Evolutionary conservation across 331 rosid species (phyloP).

Genomic region (Spiraea crenata): DNA sequence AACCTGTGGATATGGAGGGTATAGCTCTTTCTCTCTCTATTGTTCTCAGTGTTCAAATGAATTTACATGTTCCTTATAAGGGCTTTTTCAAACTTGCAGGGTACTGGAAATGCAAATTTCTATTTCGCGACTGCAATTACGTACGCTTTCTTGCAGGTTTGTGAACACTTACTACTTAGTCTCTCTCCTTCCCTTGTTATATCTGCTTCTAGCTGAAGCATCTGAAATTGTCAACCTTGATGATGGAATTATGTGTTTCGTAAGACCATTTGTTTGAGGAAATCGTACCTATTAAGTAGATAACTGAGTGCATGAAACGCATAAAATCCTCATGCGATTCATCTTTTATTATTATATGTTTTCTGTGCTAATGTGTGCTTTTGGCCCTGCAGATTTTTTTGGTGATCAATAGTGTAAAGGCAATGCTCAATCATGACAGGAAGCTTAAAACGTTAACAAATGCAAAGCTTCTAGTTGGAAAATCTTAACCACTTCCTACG

Average conservation of each 20-base stretch:
- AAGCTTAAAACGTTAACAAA: conserved; percentile 51
- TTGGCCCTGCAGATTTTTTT: conserved; percentile 57
- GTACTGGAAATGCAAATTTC: conserved; percentile 96
- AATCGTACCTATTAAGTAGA: not conserved
- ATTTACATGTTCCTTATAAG: conserved; percentile 24
- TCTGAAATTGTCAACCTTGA: too few relatives aligned
- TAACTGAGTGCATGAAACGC: not conserved
- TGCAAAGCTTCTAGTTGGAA: conserved; percentile 45
- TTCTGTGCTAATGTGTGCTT: not conserved
- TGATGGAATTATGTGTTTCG: too few relatives aligned
- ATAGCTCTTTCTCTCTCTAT: conserved; percentile 25
- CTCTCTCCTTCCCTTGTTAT: not conserved
- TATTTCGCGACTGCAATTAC: conserved; percentile 90
- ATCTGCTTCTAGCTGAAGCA: not conserved
- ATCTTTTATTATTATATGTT: not conserved
- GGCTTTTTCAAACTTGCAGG: conserved; percentile 56
- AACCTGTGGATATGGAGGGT: conserved; percentile 99
- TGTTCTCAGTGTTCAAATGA: conserved; percentile 27
- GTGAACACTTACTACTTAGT: conserved; percentile 25
- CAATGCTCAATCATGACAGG: conserved; percentile 88
- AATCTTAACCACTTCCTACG: conserved; percentile 32
- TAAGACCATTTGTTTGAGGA: too few relatives aligned
- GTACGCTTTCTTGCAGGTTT: conserved; percentile 94
- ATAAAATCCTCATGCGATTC: not conserved
- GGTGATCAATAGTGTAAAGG: conserved; percentile 85